phyloP scores from a whole-genome alignment of 495 filamentous ascomycete genomes.

The Talaromyces wortmannii region DNA sequence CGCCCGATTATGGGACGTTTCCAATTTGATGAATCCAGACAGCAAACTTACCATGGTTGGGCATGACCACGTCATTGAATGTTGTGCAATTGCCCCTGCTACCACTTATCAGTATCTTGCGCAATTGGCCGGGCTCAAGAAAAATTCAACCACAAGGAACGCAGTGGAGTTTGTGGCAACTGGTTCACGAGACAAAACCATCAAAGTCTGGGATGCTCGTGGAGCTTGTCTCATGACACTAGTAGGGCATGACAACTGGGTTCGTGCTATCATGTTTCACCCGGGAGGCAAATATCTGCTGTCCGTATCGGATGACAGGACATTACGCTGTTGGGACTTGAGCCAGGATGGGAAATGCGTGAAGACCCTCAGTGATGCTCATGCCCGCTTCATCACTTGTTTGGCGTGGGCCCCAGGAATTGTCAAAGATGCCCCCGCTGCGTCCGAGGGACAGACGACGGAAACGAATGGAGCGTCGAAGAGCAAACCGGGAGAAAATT shows the following conservation, averaged over 20 bases:
- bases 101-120: conserved; percentile 72
- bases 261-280: conserved; percentile 81
- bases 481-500: conserved; percentile 3
- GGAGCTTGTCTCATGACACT: conserved; percentile 85
- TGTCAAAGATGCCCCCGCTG: neutral
- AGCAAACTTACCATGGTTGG: conserved; percentile 75
- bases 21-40: conserved; percentile 46
- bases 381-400: conserved; percentile 82
- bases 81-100: conserved; percentile 81
- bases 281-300: conserved; percentile 91
- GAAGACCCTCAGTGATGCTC: conserved; percentile 70
- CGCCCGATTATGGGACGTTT: conserved; percentile 78
- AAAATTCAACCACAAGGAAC: conserved; percentile 51
- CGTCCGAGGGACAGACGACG: neutral
- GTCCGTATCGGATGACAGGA: conserved; percentile 83
- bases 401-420: conserved; percentile 76
- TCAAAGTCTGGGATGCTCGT: conserved; percentile 82
- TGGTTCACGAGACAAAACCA: conserved; percentile 81
- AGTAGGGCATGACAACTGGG: conserved; percentile 94
- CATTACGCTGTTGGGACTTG: conserved; percentile 91
- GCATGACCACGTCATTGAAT: conserved; percentile 86
- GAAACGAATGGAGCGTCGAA: conserved; percentile 4
- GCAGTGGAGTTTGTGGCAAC: conserved; percentile 89
- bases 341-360: conserved; percentile 84
- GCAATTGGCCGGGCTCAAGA: conserved; percentile 74